Conservation (phyloP, 1,139 yeast species). For the Sugiyamaella paludigena region DNA sequence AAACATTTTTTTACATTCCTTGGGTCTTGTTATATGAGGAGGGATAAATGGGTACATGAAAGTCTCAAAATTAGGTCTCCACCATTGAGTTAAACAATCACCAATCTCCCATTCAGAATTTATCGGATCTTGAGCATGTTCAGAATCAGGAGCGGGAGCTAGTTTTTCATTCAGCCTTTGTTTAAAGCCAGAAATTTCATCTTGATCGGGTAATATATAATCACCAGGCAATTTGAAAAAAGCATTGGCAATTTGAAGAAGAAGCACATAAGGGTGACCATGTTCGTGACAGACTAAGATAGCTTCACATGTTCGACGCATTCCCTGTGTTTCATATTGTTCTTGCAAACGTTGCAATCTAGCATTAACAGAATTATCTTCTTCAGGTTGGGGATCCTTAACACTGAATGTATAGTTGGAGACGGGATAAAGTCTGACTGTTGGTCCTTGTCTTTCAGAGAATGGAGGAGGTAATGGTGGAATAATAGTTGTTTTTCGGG, state of each 20-base stretch:
- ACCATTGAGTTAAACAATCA: slow-evolving; percentile 41
- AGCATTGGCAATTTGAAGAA: slow-evolving; percentile 36
- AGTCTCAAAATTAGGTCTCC: slow-evolving; percentile 40
- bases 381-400: slow-evolving; percentile 38
- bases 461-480: slow-evolving; percentile 27
- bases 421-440: slow-evolving; percentile 36
- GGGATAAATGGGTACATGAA: slow-evolving; percentile 41
- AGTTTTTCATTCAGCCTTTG: slow-evolving; percentile 28
- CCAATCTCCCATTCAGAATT: slow-evolving; percentile 36
- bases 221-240: slow-evolving; percentile 41
- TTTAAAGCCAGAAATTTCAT: slow-evolving; percentile 34
- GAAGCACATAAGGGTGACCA: slow-evolving; percentile 38
- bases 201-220: slow-evolving; percentile 34
- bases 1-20: slow-evolving; percentile 39
- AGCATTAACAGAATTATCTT: slow-evolving; percentile 34
- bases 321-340: slow-evolving; percentile 37
- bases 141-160: slow-evolving; percentile 7
- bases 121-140: slow-evolving; percentile 8
- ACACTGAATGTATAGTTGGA: slow-evolving; percentile 37
- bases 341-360: slow-evolving; percentile 33
- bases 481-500: slow-evolving; percentile 27
- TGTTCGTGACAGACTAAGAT: slow-evolving; percentile 38
- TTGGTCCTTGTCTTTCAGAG: slow-evolving; percentile 25
- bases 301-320: slow-evolving; percentile 39
- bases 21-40: slow-evolving; percentile 38